These are phyloP conservation scores for Magnusiomyces ingens DNA, from an alignment of 1,139 yeast genomes.

Conservation along the genomic window DNA sequence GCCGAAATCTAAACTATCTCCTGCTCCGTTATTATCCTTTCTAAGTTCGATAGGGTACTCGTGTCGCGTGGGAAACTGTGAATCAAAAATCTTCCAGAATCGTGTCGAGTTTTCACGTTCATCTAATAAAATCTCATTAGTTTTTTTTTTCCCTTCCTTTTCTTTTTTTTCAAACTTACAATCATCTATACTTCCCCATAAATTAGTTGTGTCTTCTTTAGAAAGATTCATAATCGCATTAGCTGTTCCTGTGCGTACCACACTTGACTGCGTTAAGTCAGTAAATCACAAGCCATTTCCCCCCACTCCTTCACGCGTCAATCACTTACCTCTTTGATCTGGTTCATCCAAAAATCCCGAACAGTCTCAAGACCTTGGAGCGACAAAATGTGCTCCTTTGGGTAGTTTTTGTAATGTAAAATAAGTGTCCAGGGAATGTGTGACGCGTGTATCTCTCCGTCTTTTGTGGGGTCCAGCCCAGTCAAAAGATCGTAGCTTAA, in stretches of 20 bases:
- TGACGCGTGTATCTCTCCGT: slow-evolving; percentile 7
- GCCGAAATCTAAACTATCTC: neutral
- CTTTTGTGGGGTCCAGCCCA: slow-evolving; percentile 32
- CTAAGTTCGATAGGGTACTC: slow-evolving; percentile 19
- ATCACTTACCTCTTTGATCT: slow-evolving; percentile 51
- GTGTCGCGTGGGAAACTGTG: slow-evolving; percentile 28
- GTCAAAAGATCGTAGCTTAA: slow-evolving; percentile 52
- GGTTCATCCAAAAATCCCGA: slow-evolving; percentile 59
- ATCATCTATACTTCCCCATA: slow-evolving; percentile 49
- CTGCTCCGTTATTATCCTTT: neutral
- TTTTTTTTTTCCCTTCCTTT: too few relatives aligned
- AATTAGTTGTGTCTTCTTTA: slow-evolving; percentile 46
- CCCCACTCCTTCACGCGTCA: too few relatives aligned
- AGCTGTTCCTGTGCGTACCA: slow-evolving; percentile 63
- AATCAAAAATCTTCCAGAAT: slow-evolving; percentile 36
- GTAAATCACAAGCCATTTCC: neutral
- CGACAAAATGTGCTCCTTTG: slow-evolving; percentile 50
- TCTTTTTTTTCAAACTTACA: too few relatives aligned
- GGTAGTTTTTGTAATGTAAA: slow-evolving; percentile 43
- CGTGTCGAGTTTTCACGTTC: neutral
- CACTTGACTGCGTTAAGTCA: slow-evolving; percentile 40
- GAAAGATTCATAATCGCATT: slow-evolving; percentile 71
- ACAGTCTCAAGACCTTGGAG: slow-evolving; percentile 33
- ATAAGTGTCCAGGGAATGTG: slow-evolving; percentile 14
- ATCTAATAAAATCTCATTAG: too few relatives aligned